Evolutionary conservation across 345 rosid genomes (phyloP).

Genomic region (Eucalyptus polyanthemos): DNA sequence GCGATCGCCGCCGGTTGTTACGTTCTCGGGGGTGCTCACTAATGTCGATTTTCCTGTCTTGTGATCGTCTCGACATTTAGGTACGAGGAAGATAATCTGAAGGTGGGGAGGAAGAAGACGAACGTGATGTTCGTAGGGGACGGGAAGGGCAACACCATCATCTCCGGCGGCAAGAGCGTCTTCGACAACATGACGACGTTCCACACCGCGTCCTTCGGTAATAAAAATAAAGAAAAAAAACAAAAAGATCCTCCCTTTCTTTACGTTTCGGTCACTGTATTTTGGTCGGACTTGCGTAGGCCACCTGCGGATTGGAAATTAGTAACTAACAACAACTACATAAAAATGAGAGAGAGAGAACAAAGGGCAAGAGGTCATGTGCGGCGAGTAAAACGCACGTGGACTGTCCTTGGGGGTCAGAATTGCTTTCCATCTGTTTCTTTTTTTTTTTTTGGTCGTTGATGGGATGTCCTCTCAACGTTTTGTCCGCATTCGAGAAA

Average conservation of each 20-base stretch:
- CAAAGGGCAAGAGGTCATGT: background rate
- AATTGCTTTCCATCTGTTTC: background rate
- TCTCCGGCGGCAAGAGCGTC: constrained; percentile 58
- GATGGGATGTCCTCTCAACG: background rate
- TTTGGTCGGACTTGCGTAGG: background rate
- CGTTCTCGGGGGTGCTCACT: background rate
- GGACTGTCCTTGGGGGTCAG: background rate
- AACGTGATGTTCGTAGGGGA: constrained; percentile 94
- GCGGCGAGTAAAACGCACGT: background rate
- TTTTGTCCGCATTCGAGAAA: background rate
- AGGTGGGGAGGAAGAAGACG: constrained; percentile 82
- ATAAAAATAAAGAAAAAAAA: background rate
- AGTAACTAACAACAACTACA: background rate
- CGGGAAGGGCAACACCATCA: constrained; percentile 72
- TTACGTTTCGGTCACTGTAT: background rate
- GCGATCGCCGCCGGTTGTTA: background rate
- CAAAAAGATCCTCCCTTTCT: background rate
- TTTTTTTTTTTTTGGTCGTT: background rate
- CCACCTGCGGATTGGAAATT: background rate
- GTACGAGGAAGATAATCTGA: constrained; percentile 71
- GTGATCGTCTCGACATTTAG: constrained; percentile 5
- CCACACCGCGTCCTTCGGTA: constrained; percentile 95
- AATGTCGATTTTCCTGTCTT: background rate
- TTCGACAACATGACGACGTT: constrained; percentile 63
- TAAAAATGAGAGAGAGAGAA: background rate